Base-by-base conservation (phyloP, 2,329 filamentous ascomycete genomes). In the Botrytis aclada region DNA sequence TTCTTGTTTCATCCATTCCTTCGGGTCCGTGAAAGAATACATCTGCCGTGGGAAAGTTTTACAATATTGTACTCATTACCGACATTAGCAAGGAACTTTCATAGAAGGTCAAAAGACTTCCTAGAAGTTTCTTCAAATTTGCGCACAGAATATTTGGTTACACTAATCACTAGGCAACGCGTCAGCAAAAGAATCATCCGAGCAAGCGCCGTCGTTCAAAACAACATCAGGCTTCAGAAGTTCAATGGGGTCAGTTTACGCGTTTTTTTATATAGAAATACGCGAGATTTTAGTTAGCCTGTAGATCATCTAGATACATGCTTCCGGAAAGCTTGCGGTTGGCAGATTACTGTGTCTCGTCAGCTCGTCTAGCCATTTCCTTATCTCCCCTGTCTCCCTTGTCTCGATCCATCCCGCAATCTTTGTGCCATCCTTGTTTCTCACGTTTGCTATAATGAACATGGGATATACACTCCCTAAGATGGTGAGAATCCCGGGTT, bases 71-170 rank as follows among this genome's bases (percentile, higher is more conserved):
- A 34, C 29, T 41, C 45, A 47, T 70, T 70, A 37, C 58, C 25
- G 58, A 64, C 69, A 37, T 70, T 41, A 70, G 58, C 4, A 64
- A 70, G 45, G 32, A 70, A 70, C 29, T 12, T 20, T 41, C 47
- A 41, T 39, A 32, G 25, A 54, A 70, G 43, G 37, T 51, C 18
- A 20, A 41, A 56, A 41, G 56, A 32, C 47, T 41, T 18, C 9
- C 18, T 41, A 41, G 34, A 41, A 56, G 37, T 67, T 41, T 67
- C 65, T 67, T 32, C 25, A 41, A 34, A 56, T 29, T 25, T 39
- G 34, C 69, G 69, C 69, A 70, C 69, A 64, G 69, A 56, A 67
- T 47, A 67, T 56, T 41, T 67, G 16, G 34, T 66, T 18, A 32
- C 47, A 56, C 25, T 29, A 37, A 37, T n/a, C 8, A 41, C 60